Evolutionary conservation across 2,329 filamentous ascomycete species (phyloP).

Genomic region (Fusarium miscanthi): DNA sequence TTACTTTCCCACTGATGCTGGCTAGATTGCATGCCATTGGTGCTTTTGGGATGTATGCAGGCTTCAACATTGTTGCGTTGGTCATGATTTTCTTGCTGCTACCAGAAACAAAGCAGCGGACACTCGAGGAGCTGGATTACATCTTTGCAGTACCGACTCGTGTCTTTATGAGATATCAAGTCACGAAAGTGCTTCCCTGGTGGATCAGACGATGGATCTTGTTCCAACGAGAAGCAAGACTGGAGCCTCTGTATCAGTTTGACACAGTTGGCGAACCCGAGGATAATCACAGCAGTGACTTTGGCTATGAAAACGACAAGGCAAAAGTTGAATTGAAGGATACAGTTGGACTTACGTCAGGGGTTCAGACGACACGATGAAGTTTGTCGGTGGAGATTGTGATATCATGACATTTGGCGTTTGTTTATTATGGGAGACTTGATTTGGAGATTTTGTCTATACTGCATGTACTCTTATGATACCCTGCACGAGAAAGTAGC

Average conservation of each 20-base stretch:
- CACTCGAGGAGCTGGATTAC: constrained; percentile 67
- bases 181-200: constrained; percentile 67
- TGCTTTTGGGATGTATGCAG: constrained; percentile 66
- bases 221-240: constrained; percentile 55
- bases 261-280: constrained; percentile 50
- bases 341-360: constrained; percentile 46
- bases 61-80: constrained; percentile 65
- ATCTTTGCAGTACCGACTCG: constrained; percentile 70
- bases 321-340: constrained; percentile 54
- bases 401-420: constrained; percentile 28
- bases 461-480: constrained; percentile 39
- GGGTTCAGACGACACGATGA: constrained; percentile 28
- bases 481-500: constrained; percentile 38
- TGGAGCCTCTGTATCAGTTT: constrained; percentile 58
- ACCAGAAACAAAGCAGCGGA: constrained; percentile 69
- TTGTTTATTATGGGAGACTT: constrained; percentile 17
- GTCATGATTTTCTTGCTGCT: constrained; percentile 67
- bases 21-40: constrained; percentile 57
- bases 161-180: constrained; percentile 67
- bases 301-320: constrained; percentile 53
- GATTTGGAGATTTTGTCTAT: constrained; percentile 23
- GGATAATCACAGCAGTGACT: constrained; percentile 46
- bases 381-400: neutral
- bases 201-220: constrained; percentile 70
- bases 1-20: constrained; percentile 71